A percentile compares a stretch with the other conserved stretches of the same genome.
These are phyloP conservation scores for Trichomonas tenax DNA, from an alignment of 208 protist species.

Conservation along the genomic window DNA sequence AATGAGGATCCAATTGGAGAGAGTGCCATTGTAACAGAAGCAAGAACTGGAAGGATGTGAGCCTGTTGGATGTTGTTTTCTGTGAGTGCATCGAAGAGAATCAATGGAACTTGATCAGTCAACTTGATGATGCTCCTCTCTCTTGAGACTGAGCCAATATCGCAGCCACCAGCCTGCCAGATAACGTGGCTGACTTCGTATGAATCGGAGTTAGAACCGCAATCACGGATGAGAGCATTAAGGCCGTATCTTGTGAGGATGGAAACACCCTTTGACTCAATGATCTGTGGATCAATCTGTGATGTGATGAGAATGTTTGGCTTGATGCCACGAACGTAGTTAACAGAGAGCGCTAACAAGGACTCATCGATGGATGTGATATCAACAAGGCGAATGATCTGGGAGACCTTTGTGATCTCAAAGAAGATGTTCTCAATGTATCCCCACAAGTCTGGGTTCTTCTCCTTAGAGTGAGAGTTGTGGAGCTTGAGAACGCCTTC, in stretches of 20 bases:
- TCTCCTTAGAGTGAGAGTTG: not conserved
- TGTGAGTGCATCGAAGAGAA: not conserved
- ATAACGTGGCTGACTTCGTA: not conserved
- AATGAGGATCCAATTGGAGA: not conserved
- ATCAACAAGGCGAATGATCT: not conserved
- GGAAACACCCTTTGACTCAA: not conserved
- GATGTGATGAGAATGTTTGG: not conserved
- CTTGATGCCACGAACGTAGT: not conserved
- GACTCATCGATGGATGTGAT: not conserved
- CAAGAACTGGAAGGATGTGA: not conserved
- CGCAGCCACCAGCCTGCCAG: not conserved
- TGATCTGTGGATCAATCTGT: not conserved
- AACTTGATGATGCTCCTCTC: not conserved
- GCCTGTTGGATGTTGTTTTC: not conserved
- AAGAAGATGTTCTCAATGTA: not conserved
- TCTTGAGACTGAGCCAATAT: not conserved
- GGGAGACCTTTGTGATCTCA: not conserved
- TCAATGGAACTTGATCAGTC: not conserved
- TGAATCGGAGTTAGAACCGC: not conserved
- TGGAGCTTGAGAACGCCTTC: not conserved
- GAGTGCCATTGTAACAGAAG: not conserved
- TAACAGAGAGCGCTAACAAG: not conserved
- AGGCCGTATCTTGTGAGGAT: not conserved
- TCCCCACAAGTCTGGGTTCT: not conserved
- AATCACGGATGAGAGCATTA: not conserved